Evolutionary conservation across 306 rosid species (phyloP).

Genomic region (Fragaria ananassa): DNA sequence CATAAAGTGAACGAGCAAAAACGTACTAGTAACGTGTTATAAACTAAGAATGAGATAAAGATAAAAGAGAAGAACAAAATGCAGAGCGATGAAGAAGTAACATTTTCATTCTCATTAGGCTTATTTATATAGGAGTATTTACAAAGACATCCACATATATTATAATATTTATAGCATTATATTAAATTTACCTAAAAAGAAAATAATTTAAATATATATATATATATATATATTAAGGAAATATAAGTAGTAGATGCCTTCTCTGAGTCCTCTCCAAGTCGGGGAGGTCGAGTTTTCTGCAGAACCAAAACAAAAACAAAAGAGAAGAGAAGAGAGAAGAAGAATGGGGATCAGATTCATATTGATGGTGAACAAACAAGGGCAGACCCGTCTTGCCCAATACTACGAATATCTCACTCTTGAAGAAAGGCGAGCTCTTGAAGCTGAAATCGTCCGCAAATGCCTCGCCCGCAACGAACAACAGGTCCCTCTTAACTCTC

Average conservation of each 20-base stretch:
- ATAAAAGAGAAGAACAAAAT: too few relatives aligned
- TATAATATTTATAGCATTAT: too few relatives aligned
- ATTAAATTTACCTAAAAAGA: too few relatives aligned
- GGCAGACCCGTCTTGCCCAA: constrained; percentile 94
- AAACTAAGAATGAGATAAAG: too few relatives aligned
- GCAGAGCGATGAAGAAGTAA: too few relatives aligned
- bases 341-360: constrained; percentile 92
- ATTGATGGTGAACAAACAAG: constrained; percentile 92
- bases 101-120: too few relatives aligned
- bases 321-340: neutral
- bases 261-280: neutral
- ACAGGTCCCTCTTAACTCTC: constrained; percentile 44
- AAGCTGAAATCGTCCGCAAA: constrained; percentile 90
- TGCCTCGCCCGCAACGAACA: constrained; percentile 87
- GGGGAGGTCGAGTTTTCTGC: neutral
- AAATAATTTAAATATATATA: too few relatives aligned
- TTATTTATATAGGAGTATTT: too few relatives aligned
- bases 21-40: too few relatives aligned
- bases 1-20: too few relatives aligned
- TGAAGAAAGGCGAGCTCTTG: constrained; percentile 86
- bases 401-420: constrained; percentile 84
- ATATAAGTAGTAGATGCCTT: neutral
- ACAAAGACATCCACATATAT: too few relatives aligned
- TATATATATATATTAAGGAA: too few relatives aligned
- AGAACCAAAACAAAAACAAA: neutral